Base-by-base conservation (phyloP, 2,329 filamentous ascomycete species). In the Claviceps fusiformis region DNA sequence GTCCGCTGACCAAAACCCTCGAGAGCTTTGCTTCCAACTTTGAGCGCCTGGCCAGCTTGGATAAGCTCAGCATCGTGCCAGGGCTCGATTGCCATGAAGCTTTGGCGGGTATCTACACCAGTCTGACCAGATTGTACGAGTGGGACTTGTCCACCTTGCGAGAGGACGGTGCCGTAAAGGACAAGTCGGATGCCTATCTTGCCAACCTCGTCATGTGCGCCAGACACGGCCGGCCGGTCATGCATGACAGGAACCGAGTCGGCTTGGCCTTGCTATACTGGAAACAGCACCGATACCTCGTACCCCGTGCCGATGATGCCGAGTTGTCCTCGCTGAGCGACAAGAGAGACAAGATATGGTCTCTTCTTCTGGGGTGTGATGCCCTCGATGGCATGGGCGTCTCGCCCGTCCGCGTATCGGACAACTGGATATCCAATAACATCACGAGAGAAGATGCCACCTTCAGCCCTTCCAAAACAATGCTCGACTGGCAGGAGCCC, bases 241-340 rank as follows among this genome's bases (percentile, higher is more conserved):
- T 92, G 78, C 86, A 93, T 68, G 77, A 78, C 15, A 75, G 81
- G 52, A 77, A 78, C 27, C 79, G 77, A 52, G 72, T 92, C 31
- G 89, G 89, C 1, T 70, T 92, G 55, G 81, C 79, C 51, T 62
- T 93, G 44, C 85, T 89, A 59, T 95, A 92, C 66, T 93, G 88
- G 88, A 84, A 81, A 67, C 77, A 85, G 61, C 72, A 75, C 55
- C 75, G 79, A 50, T 73, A 78, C 50, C 67, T 81, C 17, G 69
- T 65, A 3, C 67, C 68, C 6, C 65, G 62, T 2, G 67, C 61
- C 50, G 67, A 68, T 50, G 65, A 68, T 47, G 45, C 45, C 17
- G 27, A 31, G 19, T 67, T 71, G 37, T 65, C 72, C 19, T 62
- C 65, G 11, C 67, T 71, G 35, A 67, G 70, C 37, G 67, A 71